Conservation (phyloP, 2,329 filamentous ascomycete genomes). For the Cercospora sp. region DNA sequence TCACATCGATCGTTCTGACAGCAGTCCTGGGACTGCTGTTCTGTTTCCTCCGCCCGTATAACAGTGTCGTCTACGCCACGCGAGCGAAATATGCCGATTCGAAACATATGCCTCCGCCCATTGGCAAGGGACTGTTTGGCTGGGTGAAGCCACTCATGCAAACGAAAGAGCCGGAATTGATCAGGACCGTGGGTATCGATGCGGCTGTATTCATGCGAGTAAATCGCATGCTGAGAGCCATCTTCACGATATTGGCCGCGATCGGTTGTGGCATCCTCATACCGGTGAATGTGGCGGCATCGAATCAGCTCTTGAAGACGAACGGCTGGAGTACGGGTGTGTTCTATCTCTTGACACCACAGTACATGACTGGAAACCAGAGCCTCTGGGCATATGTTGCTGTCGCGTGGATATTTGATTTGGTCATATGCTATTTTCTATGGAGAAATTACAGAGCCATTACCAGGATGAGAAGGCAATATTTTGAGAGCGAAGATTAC, state of each 20-base stretch:
- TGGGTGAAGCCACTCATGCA: constrained; percentile 79
- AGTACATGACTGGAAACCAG: constrained; percentile 47
- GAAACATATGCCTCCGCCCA: constrained; percentile 80
- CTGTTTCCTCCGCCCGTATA: constrained; percentile 86
- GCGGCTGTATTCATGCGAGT: constrained; percentile 89
- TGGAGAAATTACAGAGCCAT: constrained; percentile 89
- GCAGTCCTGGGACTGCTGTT: constrained; percentile 74
- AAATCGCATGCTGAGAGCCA: constrained; percentile 85
- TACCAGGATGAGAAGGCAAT: constrained; percentile 67
- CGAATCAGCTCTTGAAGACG: too few species aligned
- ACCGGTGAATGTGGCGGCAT: constrained; percentile 62
- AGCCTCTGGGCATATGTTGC: constrained; percentile 61
- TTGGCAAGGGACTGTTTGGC: constrained; percentile 83
- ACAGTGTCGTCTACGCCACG: constrained; percentile 89
- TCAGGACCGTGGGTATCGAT: constrained; percentile 86
- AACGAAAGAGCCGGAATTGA: constrained; percentile 73
- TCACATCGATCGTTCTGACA: constrained; percentile 75
- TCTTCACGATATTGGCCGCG: constrained; percentile 72
- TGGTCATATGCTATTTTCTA: constrained; percentile 75
- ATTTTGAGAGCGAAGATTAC: constrained; percentile 85
- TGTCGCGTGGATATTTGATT: constrained; percentile 65
- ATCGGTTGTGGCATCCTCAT: constrained; percentile 76
- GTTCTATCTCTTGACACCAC: constrained; percentile 60
- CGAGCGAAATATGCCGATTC: constrained; percentile 90
- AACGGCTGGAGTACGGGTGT: constrained; percentile 23